Conservation (phyloP, 257 asterid species). For the Solanum piurae region DNA sequence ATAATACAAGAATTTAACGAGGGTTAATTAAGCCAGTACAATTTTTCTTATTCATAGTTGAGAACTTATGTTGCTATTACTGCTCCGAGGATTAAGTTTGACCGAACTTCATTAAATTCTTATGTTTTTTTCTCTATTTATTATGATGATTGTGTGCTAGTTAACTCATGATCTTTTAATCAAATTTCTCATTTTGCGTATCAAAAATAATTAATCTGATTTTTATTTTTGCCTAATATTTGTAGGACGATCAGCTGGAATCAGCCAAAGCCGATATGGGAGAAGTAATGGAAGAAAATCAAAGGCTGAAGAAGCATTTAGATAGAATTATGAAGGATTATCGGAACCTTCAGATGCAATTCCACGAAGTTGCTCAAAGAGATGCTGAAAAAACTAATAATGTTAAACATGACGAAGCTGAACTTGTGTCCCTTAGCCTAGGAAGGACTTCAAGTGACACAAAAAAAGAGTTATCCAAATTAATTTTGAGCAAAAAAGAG, state of each 20-base stretch:
- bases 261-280: slow-evolving; percentile 65
- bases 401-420: slow-evolving; percentile 8
- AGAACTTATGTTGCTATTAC: not conserved
- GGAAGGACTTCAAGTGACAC: slow-evolving; percentile 48
- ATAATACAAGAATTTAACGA: not conserved
- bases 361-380: slow-evolving; percentile 36
- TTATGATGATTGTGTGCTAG: not conserved
- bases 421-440: slow-evolving; percentile 49
- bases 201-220: not conserved
- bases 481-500: slow-evolving; percentile 6
- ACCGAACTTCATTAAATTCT: not conserved
- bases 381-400: slow-evolving; percentile 15
- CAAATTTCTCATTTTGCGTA: not conserved
- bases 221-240: not conserved
- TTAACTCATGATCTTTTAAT: not conserved
- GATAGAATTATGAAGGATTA: slow-evolving; percentile 62
- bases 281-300: slow-evolving; percentile 73
- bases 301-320: slow-evolving; percentile 45
- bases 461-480: slow-evolving; percentile 14
- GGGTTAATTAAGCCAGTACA: not conserved
- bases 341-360: slow-evolving; percentile 56
- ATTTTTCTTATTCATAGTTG: not conserved
- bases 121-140: not conserved
- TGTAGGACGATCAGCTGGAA: slow-evolving; percentile 40
- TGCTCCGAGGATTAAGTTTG: not conserved